These are phyloP conservation scores for Albugo candida DNA, from an alignment of 352 stramenopile genomes.

Conservation along the genomic window DNA sequence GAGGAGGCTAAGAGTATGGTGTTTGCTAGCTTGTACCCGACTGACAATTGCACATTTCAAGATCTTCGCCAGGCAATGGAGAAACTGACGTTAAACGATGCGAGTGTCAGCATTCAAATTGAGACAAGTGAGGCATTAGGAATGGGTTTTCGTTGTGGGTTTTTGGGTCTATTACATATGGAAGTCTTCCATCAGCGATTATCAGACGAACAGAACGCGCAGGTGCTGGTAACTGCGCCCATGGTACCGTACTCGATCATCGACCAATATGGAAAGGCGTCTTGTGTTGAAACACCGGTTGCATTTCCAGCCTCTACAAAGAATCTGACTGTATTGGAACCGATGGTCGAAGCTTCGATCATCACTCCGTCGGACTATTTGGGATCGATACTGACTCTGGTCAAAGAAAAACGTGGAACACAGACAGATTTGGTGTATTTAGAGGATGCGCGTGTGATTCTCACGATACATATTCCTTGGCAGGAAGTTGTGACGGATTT, in stretches of 20 bases:
- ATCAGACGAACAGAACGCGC: constrained; percentile 92
- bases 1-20: constrained; percentile 88
- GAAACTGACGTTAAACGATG: constrained; percentile 95
- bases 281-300: constrained; percentile 48
- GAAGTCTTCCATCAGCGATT: constrained; percentile 97
- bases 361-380: constrained; percentile 91
- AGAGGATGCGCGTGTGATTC: constrained; percentile 86
- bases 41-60: constrained; percentile 91
- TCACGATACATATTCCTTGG: constrained; percentile 92
- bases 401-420: constrained; percentile 79
- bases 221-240: constrained; percentile 94
- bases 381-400: constrained; percentile 86
- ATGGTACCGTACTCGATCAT: constrained; percentile 96
- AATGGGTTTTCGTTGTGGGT: constrained; percentile 92
- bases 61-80: constrained; percentile 91
- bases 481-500: constrained; percentile 99
- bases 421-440: constrained; percentile 89
- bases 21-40: constrained; percentile 97
- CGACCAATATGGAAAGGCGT: constrained; percentile 19
- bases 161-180: constrained; percentile 95
- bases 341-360: constrained; percentile 92
- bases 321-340: constrained; percentile 83
- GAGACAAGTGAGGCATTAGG: constrained; percentile 89
- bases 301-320: constrained; percentile 69
- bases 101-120: constrained; percentile 87